Evolutionary conservation across 805 yeast species (phyloP), one percentile per base, ranked within the genome.

Genomic region (Saturnispora diversa): DNA sequence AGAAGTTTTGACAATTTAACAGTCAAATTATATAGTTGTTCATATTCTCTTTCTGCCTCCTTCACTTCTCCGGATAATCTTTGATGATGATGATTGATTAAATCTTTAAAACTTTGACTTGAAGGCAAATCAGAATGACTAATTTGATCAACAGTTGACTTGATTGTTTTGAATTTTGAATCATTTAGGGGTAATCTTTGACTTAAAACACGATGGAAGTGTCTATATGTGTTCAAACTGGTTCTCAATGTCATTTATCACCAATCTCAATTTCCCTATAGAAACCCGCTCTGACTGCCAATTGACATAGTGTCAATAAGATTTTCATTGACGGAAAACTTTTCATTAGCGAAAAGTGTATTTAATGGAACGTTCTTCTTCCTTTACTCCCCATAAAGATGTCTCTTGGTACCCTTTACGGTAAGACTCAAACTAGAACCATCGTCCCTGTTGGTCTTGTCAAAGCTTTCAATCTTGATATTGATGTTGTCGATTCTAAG

Each of bases 401-500:
- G 65, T 58, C 65, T 40, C 51, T 47, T 48, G 65, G 65, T 47
- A 59, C 62, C 46, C 51, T 60, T 44, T 60, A 47, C 52, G 63
- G 59, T 43, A 52, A 44, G 38, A 50, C 42, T 28, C 54, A 55
- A 44, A 58, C 63, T 47, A 55, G 65, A 51, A 48, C 53, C 32
- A 36, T 60, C 29, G 51, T 58, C 32, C 58, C 60, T 35, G 54
- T 47, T 41, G 62, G 63, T 43, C 59, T 83, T 50, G 67, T 80
- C 65, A 74, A 75, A 58, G 63, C 65, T 61, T 70, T 70, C 62
- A 68, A 70, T 46, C 66, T 83, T 53, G 87, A 82, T 51, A 66
- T 81, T 58, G 52, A 53, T 30, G 21, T 58, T 31, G 58, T 44
- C 21, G 50, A 45, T 6, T 44, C 36, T 26, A 47, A 46, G 25